Evolutionary conservation across 2,329 filamentous ascomycete genomes (phyloP).

Genomic region (Colletotrichum lupini): DNA sequence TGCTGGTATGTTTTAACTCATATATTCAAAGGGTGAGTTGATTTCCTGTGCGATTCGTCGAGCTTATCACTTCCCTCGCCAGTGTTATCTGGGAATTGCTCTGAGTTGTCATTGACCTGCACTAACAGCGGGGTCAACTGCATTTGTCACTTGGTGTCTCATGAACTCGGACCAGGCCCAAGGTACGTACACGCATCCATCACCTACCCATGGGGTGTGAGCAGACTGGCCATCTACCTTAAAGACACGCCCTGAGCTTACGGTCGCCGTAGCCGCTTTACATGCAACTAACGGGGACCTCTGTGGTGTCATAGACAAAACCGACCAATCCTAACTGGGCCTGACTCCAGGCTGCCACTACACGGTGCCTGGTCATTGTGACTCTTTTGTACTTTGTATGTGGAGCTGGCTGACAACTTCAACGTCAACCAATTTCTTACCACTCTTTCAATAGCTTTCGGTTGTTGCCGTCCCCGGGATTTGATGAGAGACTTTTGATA

Average conservation of each 20-base stretch:
- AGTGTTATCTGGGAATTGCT: slow-evolving; percentile 7
- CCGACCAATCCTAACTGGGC: neutral
- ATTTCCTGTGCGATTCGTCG: neutral
- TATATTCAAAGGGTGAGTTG: neutral
- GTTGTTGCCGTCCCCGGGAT: neutral
- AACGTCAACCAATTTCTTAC: neutral
- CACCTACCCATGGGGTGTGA: neutral
- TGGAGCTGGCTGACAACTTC: neutral
- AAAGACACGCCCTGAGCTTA: neutral
- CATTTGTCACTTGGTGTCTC: neutral
- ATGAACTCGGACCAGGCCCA: neutral
- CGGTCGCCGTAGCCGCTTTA: neutral
- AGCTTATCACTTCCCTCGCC: neutral
- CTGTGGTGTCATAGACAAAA: slow-evolving; percentile 7
- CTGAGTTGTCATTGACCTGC: slow-evolving; percentile 3
- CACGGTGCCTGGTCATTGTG: slow-evolving; percentile 7
- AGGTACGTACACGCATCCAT: no score
- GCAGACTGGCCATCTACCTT: neutral
- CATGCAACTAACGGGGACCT: slow-evolving; percentile 5
- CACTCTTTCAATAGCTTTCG: neutral
- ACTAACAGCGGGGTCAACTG: slow-evolving; percentile 27
- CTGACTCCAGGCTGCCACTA: slow-evolving; percentile 9
- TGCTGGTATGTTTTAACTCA: neutral
- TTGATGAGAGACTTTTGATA: neutral
- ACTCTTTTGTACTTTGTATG: slow-evolving; percentile 5